phyloP scores from a whole-genome alignment of 139 green algal species.

The Chlorella sp. region DNA sequence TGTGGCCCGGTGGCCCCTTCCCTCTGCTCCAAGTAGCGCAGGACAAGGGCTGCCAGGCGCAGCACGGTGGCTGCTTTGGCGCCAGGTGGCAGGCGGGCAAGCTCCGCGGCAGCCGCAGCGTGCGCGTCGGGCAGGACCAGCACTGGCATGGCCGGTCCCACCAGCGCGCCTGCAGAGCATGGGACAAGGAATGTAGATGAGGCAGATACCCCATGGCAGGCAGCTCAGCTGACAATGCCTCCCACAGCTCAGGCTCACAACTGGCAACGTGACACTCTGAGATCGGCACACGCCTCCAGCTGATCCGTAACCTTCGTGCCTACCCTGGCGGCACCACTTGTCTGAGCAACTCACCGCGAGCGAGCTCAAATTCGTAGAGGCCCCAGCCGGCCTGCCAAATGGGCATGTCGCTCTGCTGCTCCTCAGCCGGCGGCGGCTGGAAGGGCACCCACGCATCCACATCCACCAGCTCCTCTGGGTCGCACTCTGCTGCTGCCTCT shows the following conservation, averaged over 20 bases:
- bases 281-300: too few relatives aligned
- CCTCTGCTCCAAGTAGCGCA: background rate
- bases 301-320: background rate
- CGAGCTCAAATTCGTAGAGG: slow-evolving; percentile 20
- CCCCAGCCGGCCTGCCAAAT: slow-evolving; percentile 14
- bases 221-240: too few relatives aligned
- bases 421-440: background rate
- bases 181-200: too few relatives aligned
- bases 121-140: slow-evolving; percentile 21
- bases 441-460: background rate
- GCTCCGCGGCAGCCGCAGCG: background rate
- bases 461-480: background rate
- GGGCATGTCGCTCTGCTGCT: too few relatives aligned
- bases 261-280: too few relatives aligned
- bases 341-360: slow-evolving; percentile 7
- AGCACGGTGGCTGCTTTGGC: background rate
- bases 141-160: background rate
- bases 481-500: background rate
- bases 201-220: too few relatives aligned
- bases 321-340: too few relatives aligned
- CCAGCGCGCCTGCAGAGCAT: slow-evolving; percentile 25
- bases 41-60: background rate
- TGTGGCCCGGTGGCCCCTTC: background rate
- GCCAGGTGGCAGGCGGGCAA: background rate
- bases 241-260: too few relatives aligned